Base-by-base conservation (phyloP, 306 rosid genomes). In the Sesbania bispinosa region DNA sequence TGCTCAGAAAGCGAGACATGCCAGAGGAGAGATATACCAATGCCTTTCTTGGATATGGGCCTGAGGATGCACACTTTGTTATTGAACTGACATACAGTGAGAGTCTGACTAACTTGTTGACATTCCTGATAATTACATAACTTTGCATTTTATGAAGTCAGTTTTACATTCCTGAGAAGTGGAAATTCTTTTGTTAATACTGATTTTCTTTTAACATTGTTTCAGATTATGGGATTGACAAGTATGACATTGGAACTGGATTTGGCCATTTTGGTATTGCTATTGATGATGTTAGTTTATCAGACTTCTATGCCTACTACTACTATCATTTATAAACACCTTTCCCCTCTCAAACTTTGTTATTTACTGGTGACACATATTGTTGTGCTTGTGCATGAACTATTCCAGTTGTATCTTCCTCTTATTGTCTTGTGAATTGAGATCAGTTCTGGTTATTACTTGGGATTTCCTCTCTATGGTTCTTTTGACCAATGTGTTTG, bases 191-290 rank as follows among this genome's bases (percentile, higher is more conserved):
- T 15, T 14, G 20, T 47, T 60, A 67, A 68, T 65, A 42, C 67
- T 74, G 43, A 50, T 76, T 45, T 73, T 86, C 45, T 48, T 43
- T 36, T 70, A 30, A 53, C 71, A 29, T 51, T 62, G 50, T 77
- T 81, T 78, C 90, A 92, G 98, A 92, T 85, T 89, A 88, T 74
- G 95, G 96, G 50, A 80, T 85, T 75, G 96, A 92, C 78, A 77
- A 78, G 42, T 89, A 92, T 82, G 95, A 86, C 75, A 89, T 89
- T 52, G 98, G 95, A 51, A 59, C 83, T 77, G 93, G 85, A 68
- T 89, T 89, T 74, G 99, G 94, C 66, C 89, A 90, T 80, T 88
- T 88, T 79, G 96, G 97, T 53, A 30, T 95, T 75, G 96, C 97
- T 33, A 88, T 95, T 74, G 97, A 91, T 80, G 96, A 95, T 87